Percentiles rank a stretch among this genome's conserved stretches.
Conservation (phyloP, 805 yeast genomes). For the Cyberlindnera samutprakarnensis region DNA sequence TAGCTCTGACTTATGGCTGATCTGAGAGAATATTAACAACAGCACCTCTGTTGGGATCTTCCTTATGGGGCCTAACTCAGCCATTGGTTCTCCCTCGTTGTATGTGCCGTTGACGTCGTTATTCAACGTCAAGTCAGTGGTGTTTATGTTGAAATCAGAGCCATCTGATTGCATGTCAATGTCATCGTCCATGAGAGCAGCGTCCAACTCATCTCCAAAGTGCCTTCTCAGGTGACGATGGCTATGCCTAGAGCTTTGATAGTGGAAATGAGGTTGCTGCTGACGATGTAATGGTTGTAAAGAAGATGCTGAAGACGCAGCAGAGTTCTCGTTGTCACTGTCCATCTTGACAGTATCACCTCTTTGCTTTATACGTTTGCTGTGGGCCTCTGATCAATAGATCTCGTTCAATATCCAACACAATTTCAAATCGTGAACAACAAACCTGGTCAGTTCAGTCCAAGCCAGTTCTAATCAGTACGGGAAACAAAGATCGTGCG, state of each 20-base stretch:
- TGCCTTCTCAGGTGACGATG: too few relatives aligned
- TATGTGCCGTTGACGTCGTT: slow-evolving; percentile 4
- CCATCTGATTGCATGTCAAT: slow-evolving; percentile 12
- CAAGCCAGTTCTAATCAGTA: too few relatives aligned
- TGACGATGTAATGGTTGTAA: slow-evolving; percentile 1
- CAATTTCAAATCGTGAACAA: too few relatives aligned
- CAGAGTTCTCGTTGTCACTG: slow-evolving; percentile 17
- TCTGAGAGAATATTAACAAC: slow-evolving; percentile 56
- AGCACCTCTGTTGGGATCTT: slow-evolving; percentile 48
- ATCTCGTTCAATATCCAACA: too few relatives aligned
- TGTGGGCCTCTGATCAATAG: too few relatives aligned
- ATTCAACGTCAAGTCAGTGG: too few relatives aligned
- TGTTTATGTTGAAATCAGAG: slow-evolving; percentile 6
- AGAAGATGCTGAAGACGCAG: slow-evolving; percentile 16
- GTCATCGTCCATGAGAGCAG: slow-evolving; percentile 5
- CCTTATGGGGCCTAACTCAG: slow-evolving; percentile 17
- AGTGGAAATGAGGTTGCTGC: background rate
- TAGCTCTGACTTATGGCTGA: slow-evolving; percentile 52
- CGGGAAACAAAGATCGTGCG: too few relatives aligned
- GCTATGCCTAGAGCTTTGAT: background rate
- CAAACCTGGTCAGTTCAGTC: too few relatives aligned
- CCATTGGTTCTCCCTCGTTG: slow-evolving; percentile 1
- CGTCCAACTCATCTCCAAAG: slow-evolving; percentile 5
- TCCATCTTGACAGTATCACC: too few relatives aligned
- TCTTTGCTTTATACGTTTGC: too few relatives aligned